Evolutionary conservation across 1,284 basidiomycete genomes (phyloP), one percentile per base, ranked within the genome.

Genomic region (Trametes hirsuta): DNA sequence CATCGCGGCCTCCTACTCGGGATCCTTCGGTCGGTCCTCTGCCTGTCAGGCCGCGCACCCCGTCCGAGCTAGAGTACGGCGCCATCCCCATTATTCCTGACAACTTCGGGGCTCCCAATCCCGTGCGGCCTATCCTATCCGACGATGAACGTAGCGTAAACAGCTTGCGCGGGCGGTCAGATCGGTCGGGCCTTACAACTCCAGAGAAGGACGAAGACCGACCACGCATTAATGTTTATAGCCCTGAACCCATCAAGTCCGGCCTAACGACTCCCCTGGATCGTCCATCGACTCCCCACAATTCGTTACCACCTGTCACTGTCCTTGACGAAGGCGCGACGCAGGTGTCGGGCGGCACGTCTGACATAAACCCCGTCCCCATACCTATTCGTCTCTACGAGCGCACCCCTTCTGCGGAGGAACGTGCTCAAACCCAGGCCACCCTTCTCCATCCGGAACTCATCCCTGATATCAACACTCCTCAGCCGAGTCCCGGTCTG

Each of bases 31-130:
- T 41, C 12, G 48, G 51, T 18, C 55, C 53, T 5, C 48, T 56
- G 24, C 57, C 30, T 8, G 8, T 30, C 30, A 30, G 49, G 18
- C 54, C 46, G 30, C 64, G 60, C 24, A 54, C 65, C 1, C 69
- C 71, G 0, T 69, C 70, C 15, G 72, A 72, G 37, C 66, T 74
- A 4, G 69, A 70, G 39, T 72, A 74, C 54, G 61, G 66, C 12
- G 47, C 66, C 18, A 55, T 70, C 6, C 71, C 72, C 40, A 62
- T 61, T 42, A 70, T 72, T n/a, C 69, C 71, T 10, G 68, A 72
- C 50, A 59, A 54, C 50, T 55, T 65, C 39, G 63, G 63, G 11
- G 61, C 48, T 9, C 36, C 48, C n/a, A 48, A 51, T 15, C 56
- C 62, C 1, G 22, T 56, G 2, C 39, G 53, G 6, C 52, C 55